phyloP scores from a whole-genome alignment of 208 protist species.

The Trypanosoma lewisi region DNA sequence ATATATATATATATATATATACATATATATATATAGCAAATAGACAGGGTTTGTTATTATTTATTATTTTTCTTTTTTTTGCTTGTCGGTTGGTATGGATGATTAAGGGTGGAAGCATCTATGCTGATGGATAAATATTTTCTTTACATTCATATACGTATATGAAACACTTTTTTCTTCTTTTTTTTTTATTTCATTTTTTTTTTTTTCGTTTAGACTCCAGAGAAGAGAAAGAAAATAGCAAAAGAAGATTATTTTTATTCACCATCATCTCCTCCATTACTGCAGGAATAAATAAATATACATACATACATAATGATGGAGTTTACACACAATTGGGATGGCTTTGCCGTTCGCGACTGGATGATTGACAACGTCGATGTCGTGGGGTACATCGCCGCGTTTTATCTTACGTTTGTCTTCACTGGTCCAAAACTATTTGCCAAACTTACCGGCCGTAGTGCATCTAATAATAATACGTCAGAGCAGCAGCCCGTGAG shows the following conservation, averaged over 20 bases:
- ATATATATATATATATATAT: too few species aligned
- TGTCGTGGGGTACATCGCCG: slow-evolving; percentile 32
- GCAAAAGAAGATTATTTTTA: too few species aligned
- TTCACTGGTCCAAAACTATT: slow-evolving; percentile 22
- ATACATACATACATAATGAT: slow-evolving; percentile 9
- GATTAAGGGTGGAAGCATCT: neutral
- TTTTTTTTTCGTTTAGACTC: neutral
- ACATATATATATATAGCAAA: too few species aligned
- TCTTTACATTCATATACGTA: neutral
- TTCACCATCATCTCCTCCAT: too few species aligned
- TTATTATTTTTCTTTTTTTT: too few species aligned
- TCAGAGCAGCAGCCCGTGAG: too few species aligned
- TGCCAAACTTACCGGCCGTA: slow-evolving; percentile 7
- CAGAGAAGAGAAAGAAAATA: slow-evolving; percentile 21
- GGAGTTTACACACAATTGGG: slow-evolving; percentile 19
- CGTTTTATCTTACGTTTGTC: slow-evolving; percentile 34
- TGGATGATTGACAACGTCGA: slow-evolving; percentile 49
- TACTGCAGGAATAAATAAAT: neutral
- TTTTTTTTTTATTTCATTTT: neutral
- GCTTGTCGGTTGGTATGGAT: neutral
- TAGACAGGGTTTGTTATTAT: too few species aligned
- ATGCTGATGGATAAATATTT: neutral
- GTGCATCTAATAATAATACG: slow-evolving; percentile 4
- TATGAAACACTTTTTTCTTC: neutral
- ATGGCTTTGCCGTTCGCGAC: slow-evolving; percentile 29